Evolutionary conservation across 306 rosid genomes (phyloP).

Genomic region (Lathyrus tuberosus): DNA sequence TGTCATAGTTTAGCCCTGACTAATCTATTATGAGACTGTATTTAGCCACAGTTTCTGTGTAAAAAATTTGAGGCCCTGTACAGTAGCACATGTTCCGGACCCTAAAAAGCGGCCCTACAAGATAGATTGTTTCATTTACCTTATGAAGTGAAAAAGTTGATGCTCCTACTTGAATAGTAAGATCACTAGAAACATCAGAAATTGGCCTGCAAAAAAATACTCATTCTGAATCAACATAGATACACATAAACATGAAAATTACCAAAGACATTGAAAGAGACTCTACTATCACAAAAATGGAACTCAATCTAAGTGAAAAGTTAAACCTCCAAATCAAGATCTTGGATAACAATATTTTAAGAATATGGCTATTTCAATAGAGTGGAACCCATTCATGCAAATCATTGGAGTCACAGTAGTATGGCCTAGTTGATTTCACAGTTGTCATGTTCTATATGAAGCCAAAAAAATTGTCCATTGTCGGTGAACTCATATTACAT

Average conservation of each 20-base stretch:
- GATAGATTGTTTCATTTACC: constrained; percentile 52
- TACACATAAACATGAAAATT: constrained; percentile 24
- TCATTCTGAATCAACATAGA: constrained; percentile 35
- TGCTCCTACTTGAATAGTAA: constrained; percentile 82
- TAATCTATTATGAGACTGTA: too few relatives aligned
- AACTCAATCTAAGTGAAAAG: constrained; percentile 35
- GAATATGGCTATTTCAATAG: constrained; percentile 6
- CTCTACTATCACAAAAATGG: constrained; percentile 31
- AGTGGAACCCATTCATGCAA: constrained; percentile 40
- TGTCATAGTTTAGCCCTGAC: too few relatives aligned
- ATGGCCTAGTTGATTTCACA: constrained; percentile 35
- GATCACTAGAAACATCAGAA: constrained; percentile 95
- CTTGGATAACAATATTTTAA: constrained; percentile 38
- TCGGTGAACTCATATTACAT: constrained; percentile 41
- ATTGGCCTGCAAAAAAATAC: constrained; percentile 80
- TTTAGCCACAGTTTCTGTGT: too few relatives aligned
- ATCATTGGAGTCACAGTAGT: constrained; percentile 43
- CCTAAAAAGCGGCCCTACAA: background rate
- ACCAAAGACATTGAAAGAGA: constrained; percentile 43
- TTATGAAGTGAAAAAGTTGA: constrained; percentile 94
- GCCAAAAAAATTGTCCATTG: constrained; percentile 44
- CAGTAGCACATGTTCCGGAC: too few relatives aligned
- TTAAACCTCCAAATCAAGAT: constrained; percentile 41
- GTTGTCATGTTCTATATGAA: constrained; percentile 38
- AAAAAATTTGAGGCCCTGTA: too few relatives aligned